Percentiles rank a stretch among this genome's conserved stretches.
Evolutionary conservation across 2,329 filamentous ascomycete species (phyloP).

Genomic region (Hymenoscyphus fructigenus): DNA sequence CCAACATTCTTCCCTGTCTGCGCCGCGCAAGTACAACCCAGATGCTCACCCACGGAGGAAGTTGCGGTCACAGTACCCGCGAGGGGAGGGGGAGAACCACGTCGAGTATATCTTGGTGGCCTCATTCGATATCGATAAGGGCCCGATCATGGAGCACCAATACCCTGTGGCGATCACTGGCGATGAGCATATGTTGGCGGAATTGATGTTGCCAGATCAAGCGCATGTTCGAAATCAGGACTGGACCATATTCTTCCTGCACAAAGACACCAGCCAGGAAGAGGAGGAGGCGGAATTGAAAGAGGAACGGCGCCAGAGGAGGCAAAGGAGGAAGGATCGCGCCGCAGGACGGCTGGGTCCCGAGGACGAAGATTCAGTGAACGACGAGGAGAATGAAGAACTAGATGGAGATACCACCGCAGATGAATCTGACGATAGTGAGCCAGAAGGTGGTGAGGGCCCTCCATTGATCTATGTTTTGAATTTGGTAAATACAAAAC

Average conservation of each 20-base stretch:
- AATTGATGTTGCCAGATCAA: conserved; percentile 97
- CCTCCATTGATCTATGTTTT: conserved; percentile 95
- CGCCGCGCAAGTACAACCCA: conserved; percentile 50
- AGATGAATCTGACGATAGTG: conserved; percentile 55
- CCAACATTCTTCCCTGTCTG: conserved; percentile 60
- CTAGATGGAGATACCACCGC: conserved; percentile 48
- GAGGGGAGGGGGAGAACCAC: conserved; percentile 79
- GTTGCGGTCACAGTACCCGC: conserved; percentile 72
- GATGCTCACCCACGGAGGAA: conserved; percentile 53
- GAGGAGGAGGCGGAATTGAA: conserved; percentile 75
- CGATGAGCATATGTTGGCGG: conserved; percentile 96
- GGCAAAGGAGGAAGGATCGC: conserved; percentile 52
- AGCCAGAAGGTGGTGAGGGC: conserved; percentile 73
- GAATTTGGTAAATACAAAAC: conserved; percentile 97
- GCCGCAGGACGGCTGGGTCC: conserved; percentile 47
- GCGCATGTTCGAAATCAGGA: conserved; percentile 93
- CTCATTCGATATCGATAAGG: conserved; percentile 94
- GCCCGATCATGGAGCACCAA: conserved; percentile 97
- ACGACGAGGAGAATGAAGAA: conserved; percentile 48
- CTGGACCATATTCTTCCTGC: conserved; percentile 98
- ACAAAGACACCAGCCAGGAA: conserved; percentile 84
- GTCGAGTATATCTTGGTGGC: conserved; percentile 98
- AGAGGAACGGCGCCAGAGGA: conserved; percentile 50
- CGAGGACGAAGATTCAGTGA: conserved; percentile 44
- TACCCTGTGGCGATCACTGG: conserved; percentile 93